Conservation (phyloP, 495 filamentous ascomycete genomes). For the Aspergillus coremiiformis region DNA sequence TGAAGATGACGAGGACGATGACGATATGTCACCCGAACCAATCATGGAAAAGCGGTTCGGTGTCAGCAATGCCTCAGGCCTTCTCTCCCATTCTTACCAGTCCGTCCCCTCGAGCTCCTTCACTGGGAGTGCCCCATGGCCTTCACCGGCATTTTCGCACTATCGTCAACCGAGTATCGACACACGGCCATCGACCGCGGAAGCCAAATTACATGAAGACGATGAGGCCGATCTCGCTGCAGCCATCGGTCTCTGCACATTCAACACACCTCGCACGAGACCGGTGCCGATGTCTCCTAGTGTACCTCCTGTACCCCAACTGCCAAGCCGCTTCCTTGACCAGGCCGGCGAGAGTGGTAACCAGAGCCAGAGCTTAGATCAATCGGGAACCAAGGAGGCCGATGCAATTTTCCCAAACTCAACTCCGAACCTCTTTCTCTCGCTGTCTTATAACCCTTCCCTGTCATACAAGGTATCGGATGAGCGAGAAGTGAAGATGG, state of each 20-base stretch:
- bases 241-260: slow-evolving; percentile 88
- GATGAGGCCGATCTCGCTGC: slow-evolving; percentile 73
- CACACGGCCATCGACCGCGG: slow-evolving; percentile 55
- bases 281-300: slow-evolving; percentile 65
- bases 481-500: slow-evolving; percentile 36
- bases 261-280: slow-evolving; percentile 69
- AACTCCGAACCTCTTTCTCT: slow-evolving; percentile 32
- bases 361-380: slow-evolving; percentile 21
- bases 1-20: slow-evolving; percentile 38
- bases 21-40: slow-evolving; percentile 37
- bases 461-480: slow-evolving; percentile 45
- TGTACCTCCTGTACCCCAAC: slow-evolving; percentile 77
- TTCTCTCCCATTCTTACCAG: slow-evolving; percentile 77
- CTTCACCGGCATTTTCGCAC: slow-evolving; percentile 42
- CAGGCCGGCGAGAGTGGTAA: slow-evolving; percentile 25
- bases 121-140: slow-evolving; percentile 36
- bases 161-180: slow-evolving; percentile 50
- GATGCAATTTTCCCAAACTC: slow-evolving; percentile 33
- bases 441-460: slow-evolving; percentile 38
- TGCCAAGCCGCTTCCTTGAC: slow-evolving; percentile 53
- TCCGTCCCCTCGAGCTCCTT: slow-evolving; percentile 57
- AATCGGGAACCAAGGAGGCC: slow-evolving; percentile 36
- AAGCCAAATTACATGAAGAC: slow-evolving; percentile 47
- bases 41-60: slow-evolving; percentile 40
- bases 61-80: slow-evolving; percentile 52